Conservation (phyloP, 352 stramenopile species). For the Phytophthora idaei region DNA sequence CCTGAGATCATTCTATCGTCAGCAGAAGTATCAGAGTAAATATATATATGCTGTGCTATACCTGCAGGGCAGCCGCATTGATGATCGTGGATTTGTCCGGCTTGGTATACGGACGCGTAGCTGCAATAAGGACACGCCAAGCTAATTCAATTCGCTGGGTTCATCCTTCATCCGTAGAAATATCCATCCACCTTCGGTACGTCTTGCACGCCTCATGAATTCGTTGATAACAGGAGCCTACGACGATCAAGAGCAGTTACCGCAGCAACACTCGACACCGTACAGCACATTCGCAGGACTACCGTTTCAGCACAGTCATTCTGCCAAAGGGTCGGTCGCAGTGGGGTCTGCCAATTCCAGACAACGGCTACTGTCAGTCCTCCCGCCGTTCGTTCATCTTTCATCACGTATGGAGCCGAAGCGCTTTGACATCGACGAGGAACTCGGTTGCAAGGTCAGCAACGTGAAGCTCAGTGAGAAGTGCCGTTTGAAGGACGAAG, state of each 20-base stretch:
- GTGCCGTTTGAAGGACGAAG: conserved; percentile 44
- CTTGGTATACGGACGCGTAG: conserved; percentile 21
- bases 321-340: conserved; percentile 21
- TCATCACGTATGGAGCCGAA: conserved; percentile 65
- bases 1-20: conserved; percentile 23
- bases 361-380: conserved; percentile 15
- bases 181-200: conserved; percentile 24
- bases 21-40: not conserved
- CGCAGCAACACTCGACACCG: not conserved
- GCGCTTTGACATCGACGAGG: conserved; percentile 56
- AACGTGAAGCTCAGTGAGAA: conserved; percentile 71
- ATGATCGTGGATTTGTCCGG: conserved; percentile 61
- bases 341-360: conserved; percentile 11
- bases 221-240: not conserved
- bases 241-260: conserved; percentile 17
- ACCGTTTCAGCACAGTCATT: conserved; percentile 19
- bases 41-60: conserved; percentile 8
- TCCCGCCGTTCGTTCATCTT: conserved; percentile 7
- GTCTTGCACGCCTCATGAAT: conserved; percentile 19
- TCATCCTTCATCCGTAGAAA: not conserved
- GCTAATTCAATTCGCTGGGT: not conserved
- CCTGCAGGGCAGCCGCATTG: conserved; percentile 76
- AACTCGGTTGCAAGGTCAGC: conserved; percentile 70
- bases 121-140: conserved; percentile 17
- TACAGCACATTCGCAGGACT: conserved; percentile 1